Conservation (phyloP, 305 asterid genomes). For the Plantago coronopus region DNA sequence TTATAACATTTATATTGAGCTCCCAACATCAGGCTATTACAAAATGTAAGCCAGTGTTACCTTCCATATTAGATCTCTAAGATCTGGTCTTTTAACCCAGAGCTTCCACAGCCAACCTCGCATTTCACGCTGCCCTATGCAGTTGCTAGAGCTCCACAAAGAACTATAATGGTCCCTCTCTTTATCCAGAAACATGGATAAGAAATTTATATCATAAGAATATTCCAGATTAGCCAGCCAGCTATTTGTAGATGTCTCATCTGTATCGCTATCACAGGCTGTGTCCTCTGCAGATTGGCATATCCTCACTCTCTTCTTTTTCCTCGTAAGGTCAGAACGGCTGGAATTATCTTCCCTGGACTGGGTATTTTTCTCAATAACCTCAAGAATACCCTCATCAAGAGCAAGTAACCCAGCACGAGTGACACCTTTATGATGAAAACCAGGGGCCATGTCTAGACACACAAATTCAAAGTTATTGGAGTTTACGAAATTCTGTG, state of each 20-base stretch:
- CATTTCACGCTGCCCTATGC: conserved; percentile 94
- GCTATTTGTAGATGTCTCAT: conserved; percentile 29
- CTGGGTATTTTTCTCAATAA: conserved; percentile 32
- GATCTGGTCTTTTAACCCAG: conserved; percentile 70
- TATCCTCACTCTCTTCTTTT: conserved; percentile 61
- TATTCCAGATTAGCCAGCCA: conserved; percentile 41
- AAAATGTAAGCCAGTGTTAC: conserved; percentile 36
- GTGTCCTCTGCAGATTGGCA: conserved; percentile 33
- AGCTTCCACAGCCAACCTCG: conserved; percentile 86
- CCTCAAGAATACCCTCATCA: conserved; percentile 47
- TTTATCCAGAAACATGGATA: conserved; percentile 69
- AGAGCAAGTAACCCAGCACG: conserved; percentile 97
- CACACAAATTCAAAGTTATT: conserved; percentile 84
- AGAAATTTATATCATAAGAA: conserved; percentile 71
- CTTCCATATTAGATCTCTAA: conserved; percentile 90
- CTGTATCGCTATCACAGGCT: conserved; percentile 24
- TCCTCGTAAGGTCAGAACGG: conserved; percentile 48
- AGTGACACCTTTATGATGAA: conserved; percentile 84
- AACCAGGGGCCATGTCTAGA: conserved; percentile 98
- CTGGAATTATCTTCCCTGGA: conserved; percentile 33
- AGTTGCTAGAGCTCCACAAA: conserved; percentile 77
- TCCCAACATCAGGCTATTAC: conserved; percentile 22
- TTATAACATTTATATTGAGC: conserved; percentile 10
- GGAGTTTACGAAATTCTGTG: conserved; percentile 89
- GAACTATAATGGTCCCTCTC: conserved; percentile 80